Evolutionary conservation across 2,329 filamentous ascomycete genomes (phyloP), one percentile per base, ranked within the genome.

Genomic region (Gnomoniopsis sp.): DNA sequence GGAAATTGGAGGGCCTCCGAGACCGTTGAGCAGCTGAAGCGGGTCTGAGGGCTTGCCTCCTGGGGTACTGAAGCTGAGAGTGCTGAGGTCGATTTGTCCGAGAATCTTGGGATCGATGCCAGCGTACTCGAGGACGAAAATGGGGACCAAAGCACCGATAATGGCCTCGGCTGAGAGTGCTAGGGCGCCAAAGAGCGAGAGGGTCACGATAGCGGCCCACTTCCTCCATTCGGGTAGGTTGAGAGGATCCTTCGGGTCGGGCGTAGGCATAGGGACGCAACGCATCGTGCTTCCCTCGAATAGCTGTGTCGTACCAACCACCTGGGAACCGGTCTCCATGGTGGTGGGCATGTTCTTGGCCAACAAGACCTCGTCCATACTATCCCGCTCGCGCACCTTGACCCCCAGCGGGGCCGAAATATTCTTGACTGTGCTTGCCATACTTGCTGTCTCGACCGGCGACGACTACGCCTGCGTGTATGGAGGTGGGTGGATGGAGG

Each of bases 81-180:
- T 55, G 43, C 64, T 64, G 48, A 66, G 64, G 19, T 66, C 53
- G 33, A 65, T 61, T 15, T 64, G 41, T 12, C 58, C 58, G 22
- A 60, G 58, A 47, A 60, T 60, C 58, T 60, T 60, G 21, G 64
- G 58, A 51, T 63, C 62, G n/a, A 66, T 57, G 26, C 65, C 65
- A 19, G 64, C 62, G 43, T 67, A 67, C 52, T 67, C 65, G 50
- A 67, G 58, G 14, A 65, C 50, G 50, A 67, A 67, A 26, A 67
- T 62, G 44, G 65, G 65, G 3, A 67, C 55, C 30, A 66, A 54
- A 15, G 55, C 54, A 14, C 58, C 65, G 52, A 67, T 56, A 46
- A 62, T 63, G 33, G 59, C 49, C 54, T 67, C 65, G 19, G 65
- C 63, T 30, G 65, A 58, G 15, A 65, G 60, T 6, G 64, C 64